Conservation (phyloP, 2,329 filamentous ascomycete species). For the Gnomoniopsis sp. region DNA sequence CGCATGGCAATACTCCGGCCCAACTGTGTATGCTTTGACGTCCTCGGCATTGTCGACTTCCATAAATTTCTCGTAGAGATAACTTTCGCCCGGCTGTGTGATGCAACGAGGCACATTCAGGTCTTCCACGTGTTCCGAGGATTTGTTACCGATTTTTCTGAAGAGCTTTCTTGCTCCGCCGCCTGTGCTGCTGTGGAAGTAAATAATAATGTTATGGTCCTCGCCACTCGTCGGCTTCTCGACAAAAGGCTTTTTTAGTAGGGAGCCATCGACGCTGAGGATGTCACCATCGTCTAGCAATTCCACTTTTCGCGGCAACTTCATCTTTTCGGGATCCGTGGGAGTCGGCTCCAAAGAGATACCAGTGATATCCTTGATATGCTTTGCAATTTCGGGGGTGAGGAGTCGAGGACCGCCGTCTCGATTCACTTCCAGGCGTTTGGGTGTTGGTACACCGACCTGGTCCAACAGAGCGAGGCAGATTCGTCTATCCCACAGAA, state of each 20-base stretch:
- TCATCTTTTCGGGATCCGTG: constrained; percentile 57
- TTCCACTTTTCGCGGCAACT: constrained; percentile 65
- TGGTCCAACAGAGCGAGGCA: constrained; percentile 86
- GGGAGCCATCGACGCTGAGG: constrained; percentile 78
- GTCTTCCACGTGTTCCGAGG: constrained; percentile 84
- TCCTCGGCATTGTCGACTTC: constrained; percentile 96
- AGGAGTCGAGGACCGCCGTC: constrained; percentile 83
- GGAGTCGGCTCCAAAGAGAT: constrained; percentile 69
- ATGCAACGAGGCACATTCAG: constrained; percentile 76
- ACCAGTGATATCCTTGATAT: constrained; percentile 77
- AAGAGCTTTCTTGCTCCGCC: constrained; percentile 91
- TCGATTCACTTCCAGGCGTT: constrained; percentile 83
- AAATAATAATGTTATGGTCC: constrained; percentile 98
- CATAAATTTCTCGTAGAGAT: constrained; percentile 96
- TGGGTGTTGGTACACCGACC: constrained; percentile 85
- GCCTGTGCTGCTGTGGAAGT: constrained; percentile 71
- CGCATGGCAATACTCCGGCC: constrained; percentile 87
- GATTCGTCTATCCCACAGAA: constrained; percentile 91
- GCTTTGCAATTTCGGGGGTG: constrained; percentile 73
- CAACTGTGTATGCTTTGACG: constrained; percentile 97
- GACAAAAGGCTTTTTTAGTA: constrained; percentile 89
- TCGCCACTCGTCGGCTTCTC: constrained; percentile 98
- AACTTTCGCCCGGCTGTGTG: constrained; percentile 76
- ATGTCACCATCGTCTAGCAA: constrained; percentile 88
- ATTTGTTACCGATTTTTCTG: constrained; percentile 98